These are phyloP conservation scores for Thraustochytrium sp. DNA, from an alignment of 352 stramenopile species.

Conservation along the genomic window DNA sequence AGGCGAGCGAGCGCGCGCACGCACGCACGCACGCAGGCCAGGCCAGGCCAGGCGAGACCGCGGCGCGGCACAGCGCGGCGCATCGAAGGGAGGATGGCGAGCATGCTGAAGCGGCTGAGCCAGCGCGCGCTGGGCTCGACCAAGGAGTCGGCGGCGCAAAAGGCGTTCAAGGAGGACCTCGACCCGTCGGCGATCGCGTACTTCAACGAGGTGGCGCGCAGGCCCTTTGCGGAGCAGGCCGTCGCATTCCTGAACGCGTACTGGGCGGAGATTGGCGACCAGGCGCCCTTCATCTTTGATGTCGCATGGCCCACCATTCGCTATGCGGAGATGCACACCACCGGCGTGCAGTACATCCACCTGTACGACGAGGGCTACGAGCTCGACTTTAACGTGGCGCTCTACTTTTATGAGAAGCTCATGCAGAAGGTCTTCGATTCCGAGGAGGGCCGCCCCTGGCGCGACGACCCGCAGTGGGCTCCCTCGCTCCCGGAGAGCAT, in stretches of 20 bases:
- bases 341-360: slow-evolving; percentile 20
- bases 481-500: slow-evolving; percentile 14
- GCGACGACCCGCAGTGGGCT: slow-evolving; percentile 12
- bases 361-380: slow-evolving; percentile 42
- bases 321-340: slow-evolving; percentile 43
- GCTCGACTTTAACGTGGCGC: slow-evolving; percentile 32
- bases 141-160: background rate
- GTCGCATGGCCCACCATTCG: slow-evolving; percentile 16
- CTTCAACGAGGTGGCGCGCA: slow-evolving; percentile 26
- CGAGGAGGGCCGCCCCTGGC: slow-evolving; percentile 13
- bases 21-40: background rate
- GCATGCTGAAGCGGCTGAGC: background rate
- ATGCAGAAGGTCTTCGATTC: background rate
- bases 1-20: background rate
- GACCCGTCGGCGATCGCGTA: background rate
- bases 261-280: slow-evolving; percentile 42
- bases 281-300: slow-evolving; percentile 37
- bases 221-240: slow-evolving; percentile 31
- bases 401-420: slow-evolving; percentile 47
- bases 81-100: background rate
- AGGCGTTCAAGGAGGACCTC: slow-evolving; percentile 35
- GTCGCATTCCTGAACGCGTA: slow-evolving; percentile 43
- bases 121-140: background rate
- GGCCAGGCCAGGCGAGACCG: background rate
- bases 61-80: background rate